phyloP scores from a whole-genome alignment of 2,329 filamentous ascomycete genomes.

The Neofusicoccum umdonicola region DNA sequence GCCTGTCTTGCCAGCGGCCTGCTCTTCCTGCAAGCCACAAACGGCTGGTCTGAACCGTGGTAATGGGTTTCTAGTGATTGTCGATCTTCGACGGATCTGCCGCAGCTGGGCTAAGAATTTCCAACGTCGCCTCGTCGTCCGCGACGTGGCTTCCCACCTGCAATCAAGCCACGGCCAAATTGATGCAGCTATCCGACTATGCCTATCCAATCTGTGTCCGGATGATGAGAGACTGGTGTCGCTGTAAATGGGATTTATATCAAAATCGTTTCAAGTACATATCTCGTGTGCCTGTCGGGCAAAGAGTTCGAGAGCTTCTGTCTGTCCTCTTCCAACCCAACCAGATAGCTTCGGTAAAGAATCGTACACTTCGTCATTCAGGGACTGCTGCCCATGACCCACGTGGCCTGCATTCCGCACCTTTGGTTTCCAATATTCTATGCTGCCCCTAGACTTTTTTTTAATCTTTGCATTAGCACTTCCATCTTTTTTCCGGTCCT shows the following conservation, averaged over 20 bases:
- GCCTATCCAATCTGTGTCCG: too few species aligned
- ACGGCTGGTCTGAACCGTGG: conserved; percentile 1
- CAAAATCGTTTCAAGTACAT: neutral
- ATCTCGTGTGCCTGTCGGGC: neutral
- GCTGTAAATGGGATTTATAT: neutral
- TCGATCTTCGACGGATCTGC: neutral
- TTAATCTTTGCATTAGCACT: neutral
- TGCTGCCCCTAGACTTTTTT: neutral
- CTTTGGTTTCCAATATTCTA: neutral
- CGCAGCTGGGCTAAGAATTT: too few species aligned
- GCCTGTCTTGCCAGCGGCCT: neutral
- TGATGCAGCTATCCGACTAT: too few species aligned
- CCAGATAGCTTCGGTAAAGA: neutral
- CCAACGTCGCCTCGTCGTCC: neutral
- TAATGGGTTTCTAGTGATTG: neutral
- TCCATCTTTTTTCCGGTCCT: neutral
- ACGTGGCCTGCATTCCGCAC: neutral
- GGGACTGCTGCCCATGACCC: neutral
- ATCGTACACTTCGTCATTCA: neutral
- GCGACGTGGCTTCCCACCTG: too few species aligned
- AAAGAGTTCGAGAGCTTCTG: too few species aligned
- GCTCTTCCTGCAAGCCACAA: conserved; percentile 5
- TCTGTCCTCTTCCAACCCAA: neutral
- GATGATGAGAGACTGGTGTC: too few species aligned
- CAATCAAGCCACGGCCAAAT: too few species aligned